Evolutionary conservation across 345 rosid genomes (phyloP), one percentile per base, ranked within the genome.

Genomic region (Angophora floribunda): DNA sequence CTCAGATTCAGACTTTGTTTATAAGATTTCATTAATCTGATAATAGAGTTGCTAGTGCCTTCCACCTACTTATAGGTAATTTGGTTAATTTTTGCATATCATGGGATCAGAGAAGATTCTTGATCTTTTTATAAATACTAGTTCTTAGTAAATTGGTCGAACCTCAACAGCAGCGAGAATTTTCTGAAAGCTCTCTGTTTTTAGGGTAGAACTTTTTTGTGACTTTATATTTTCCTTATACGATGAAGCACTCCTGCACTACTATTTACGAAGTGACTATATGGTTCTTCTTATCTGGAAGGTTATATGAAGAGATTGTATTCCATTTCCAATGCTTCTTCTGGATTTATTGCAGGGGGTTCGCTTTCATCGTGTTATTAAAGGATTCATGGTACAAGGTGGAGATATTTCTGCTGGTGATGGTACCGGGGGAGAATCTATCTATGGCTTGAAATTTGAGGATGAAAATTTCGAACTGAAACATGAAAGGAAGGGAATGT

Each of bases 381-480:
- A 95, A 92, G 96, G 98, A 59, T 96, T 95, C 91, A 95, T 97
- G 98, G 93, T 95, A 51, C 99, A 97, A 93, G 99, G 99, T 59
- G 99, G 99, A 89, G 99, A 98, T 67, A 95, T 97, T 65, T 95
- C 99, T 85, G 97, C 99, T 1, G 96, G 97, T 26, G 92, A 98
- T 93, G 99, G 99, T 22, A 95, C 96, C 32, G 99, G 99, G 24
- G 99, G 99, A 89, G 99, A 98, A 91, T 96, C 99, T 4, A 94
- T 98, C 61, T 96, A 97, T 52, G 99, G 99, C 7, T 91, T 91
- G 92, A 97, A 98, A 63, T 98, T 97, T 89, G 97, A 97, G 57
- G 99, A 98, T 90, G 99, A 98, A 91, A 97, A 95, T 80, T 97
- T 97, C 85, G 96, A 95, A 6, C 16, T 95, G 88, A 98, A 98